Percentiles rank a stretch among this genome's conserved stretches.
Evolutionary conservation across 192 early-diverging fungal species (phyloP).

Genomic region (Mortierella alpina): DNA sequence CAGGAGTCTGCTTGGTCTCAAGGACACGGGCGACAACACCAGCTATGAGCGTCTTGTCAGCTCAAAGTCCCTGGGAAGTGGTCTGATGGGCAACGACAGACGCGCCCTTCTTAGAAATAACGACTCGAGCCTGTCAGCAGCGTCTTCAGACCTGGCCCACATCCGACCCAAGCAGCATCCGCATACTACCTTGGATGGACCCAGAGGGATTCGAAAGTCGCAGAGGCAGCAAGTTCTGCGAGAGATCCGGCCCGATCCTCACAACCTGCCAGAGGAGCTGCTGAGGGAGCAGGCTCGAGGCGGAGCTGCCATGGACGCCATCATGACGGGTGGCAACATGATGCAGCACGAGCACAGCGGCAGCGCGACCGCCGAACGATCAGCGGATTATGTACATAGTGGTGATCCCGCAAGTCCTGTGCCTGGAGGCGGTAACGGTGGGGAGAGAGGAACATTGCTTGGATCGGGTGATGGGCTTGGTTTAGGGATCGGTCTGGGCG

Average conservation of each 20-base stretch:
- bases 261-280: constrained; percentile 47
- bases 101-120: neutral
- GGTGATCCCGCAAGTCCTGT: neutral
- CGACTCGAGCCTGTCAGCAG: neutral
- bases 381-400: neutral
- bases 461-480: constrained; percentile 44
- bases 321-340: neutral
- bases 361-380: neutral
- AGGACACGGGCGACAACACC: constrained; percentile 4
- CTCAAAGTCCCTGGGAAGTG: constrained; percentile 7
- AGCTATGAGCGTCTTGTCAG: constrained; percentile 21
- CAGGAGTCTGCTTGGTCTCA: constrained; percentile 31
- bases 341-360: neutral
- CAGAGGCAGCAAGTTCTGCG: constrained; percentile 31
- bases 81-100: neutral
- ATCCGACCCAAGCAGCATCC: constrained; percentile 40
- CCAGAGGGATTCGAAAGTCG: constrained; percentile 33
- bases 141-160: constrained; percentile 24
- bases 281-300: constrained; percentile 42
- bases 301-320: constrained; percentile 28
- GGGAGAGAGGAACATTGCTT: constrained; percentile 34
- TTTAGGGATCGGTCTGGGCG: constrained; percentile 39
- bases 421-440: constrained; percentile 2
- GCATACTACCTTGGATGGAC: constrained; percentile 31
- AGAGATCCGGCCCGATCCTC: constrained; percentile 45